Evolutionary conservation across 108 stramenopile species (phyloP).

Genomic region (Conticribra weissflogii): DNA sequence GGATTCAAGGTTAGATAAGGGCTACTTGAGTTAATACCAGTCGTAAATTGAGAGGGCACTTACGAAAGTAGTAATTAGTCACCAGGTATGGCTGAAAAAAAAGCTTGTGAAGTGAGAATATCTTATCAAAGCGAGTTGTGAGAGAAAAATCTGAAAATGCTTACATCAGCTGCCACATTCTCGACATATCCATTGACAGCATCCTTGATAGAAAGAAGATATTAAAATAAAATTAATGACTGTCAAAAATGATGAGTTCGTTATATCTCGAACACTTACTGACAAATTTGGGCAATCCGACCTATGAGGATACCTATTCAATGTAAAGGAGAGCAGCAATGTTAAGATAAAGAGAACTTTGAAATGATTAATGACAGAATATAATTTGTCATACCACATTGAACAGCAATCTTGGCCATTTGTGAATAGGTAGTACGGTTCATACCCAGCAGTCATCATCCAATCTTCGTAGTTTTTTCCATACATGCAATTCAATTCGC

Average conservation of each 20-base stretch:
- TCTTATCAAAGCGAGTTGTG: no score
- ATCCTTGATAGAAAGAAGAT: no score
- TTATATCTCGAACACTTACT: conserved; percentile 3
- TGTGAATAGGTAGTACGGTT: conserved; percentile 9
- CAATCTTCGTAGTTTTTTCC: conserved; percentile 14
- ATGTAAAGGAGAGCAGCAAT: background rate
- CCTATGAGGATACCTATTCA: conserved; percentile 8
- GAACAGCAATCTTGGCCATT: conserved; percentile 1
- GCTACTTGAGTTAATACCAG: no score
- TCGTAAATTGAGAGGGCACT: no score
- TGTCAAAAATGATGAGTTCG: conserved; percentile 4
- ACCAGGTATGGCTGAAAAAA: background rate
- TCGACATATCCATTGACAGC: no score
- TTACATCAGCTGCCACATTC: conserved; percentile 2
- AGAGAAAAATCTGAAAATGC: background rate
- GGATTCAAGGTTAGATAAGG: no score
- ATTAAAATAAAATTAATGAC: no score
- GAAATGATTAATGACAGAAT: background rate
- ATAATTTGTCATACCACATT: conserved; percentile 7
- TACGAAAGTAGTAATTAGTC: conserved; percentile 26
- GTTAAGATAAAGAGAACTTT: background rate
- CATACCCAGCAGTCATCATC: conserved; percentile 15
- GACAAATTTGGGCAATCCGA: conserved; percentile 3
- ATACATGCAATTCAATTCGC: conserved; percentile 5
- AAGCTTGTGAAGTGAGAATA: no score